Evolutionary conservation across 2,329 filamentous ascomycete genomes (phyloP), one percentile per base, ranked within the genome.

Genomic region (Didymella pomorum): DNA sequence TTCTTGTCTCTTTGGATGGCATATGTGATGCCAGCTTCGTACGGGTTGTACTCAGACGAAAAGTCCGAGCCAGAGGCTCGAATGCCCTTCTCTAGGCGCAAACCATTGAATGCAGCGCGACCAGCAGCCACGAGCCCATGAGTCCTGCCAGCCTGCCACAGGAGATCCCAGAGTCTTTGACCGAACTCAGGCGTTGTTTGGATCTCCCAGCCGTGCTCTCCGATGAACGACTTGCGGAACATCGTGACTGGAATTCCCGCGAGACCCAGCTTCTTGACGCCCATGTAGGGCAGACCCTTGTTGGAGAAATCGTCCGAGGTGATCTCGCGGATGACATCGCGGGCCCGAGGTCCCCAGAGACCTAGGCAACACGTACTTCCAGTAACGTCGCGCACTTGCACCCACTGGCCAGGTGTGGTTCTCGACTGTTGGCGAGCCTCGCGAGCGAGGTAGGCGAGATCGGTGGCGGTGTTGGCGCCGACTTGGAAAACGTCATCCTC

Each of bases 141-240:
- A 0, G 76, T 65, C 60, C 83, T 80, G 0, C 86, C 86, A 1
- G 84, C 83, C 29, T 81, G 70, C 78, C 76, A 87, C 1, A 89
- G 72, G 0, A 78, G 77, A 60, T 88, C 86, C 87, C 87, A 89
- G 0, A 89, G 75, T 1, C 80, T 76, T 12, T 80, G 80, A 0
- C 86, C 86, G 39, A 84, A 81, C 25, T 88, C 86, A 0, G 86
- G 83, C 31, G 79, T 86, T 1, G 86, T 80, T 58, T 87, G 84
- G 20, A 89, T 80, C 67, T 89, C 86, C 85, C 85, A 89, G 1
- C 87, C 86, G 0, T 79, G 74, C 63, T 89, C 86, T 6, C 87
- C 86, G 4, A 89, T 83, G 49, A 84, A 86, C 0, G 86, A 88
- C 35, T 86, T 79, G 2, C 84, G 79, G 65, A 87, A 80, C 0